Evolutionary conservation across 2,329 filamentous ascomycete genomes (phyloP).

Genomic region (Colletotrichum melonis): DNA sequence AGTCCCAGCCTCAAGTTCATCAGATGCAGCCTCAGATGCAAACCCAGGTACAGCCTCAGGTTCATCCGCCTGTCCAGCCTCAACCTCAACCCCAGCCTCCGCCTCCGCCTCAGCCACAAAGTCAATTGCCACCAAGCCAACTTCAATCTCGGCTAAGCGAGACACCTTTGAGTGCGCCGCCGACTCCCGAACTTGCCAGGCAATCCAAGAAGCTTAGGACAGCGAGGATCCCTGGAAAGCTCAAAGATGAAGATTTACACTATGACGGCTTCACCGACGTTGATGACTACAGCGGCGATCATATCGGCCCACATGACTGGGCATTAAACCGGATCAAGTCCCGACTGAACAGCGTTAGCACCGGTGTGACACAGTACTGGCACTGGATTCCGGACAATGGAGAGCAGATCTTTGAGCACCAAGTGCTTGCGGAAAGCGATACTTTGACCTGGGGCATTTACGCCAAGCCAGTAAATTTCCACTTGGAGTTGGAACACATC

Average conservation of each 20-base stretch:
- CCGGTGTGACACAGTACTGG: conserved; percentile 66
- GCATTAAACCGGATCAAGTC: conserved; percentile 65
- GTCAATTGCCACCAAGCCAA: background rate
- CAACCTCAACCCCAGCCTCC: background rate
- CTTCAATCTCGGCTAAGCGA: background rate
- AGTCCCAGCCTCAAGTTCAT: background rate
- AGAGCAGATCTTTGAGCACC: conserved; percentile 61
- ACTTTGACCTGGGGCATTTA: conserved; percentile 61
- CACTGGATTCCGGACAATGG: conserved; percentile 56
- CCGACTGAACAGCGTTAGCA: conserved; percentile 56
- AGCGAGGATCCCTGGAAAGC: background rate
- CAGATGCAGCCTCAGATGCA: background rate
- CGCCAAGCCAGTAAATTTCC: conserved; percentile 62
- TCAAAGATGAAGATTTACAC: conserved; percentile 51
- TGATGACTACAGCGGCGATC: conserved; percentile 61
- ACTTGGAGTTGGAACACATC: conserved; percentile 59
- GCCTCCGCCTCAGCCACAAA: background rate
- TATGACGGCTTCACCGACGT: conserved; percentile 61
- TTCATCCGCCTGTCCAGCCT: background rate
- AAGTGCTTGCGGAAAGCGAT: conserved; percentile 59
- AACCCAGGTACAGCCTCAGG: background rate
- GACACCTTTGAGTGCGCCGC: conserved; percentile 1
- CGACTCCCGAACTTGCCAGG: conserved; percentile 20
- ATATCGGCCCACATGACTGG: conserved; percentile 60
- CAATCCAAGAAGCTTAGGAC: conserved; percentile 23